These are phyloP conservation scores for Pyrenula aspistea DNA, from an alignment of 495 filamentous ascomycete genomes.

Conservation along the genomic window DNA sequence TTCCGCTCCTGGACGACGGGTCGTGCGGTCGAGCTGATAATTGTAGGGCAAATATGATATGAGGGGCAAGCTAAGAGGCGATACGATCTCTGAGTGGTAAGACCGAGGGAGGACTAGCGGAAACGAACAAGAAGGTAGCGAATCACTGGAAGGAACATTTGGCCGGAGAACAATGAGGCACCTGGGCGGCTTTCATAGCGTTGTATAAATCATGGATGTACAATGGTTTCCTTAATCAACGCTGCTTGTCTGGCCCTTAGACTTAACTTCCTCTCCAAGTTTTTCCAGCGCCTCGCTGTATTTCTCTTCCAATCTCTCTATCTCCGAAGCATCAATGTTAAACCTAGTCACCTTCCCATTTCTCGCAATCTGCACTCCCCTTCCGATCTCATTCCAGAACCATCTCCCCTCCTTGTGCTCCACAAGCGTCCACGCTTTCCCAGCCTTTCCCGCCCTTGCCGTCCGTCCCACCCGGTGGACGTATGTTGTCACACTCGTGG, in stretches of 20 bases:
- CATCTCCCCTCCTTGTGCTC: constrained; percentile 66
- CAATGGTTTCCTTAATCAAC: too few relatives aligned
- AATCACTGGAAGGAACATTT: too few relatives aligned
- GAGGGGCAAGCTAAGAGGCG: constrained; percentile 76
- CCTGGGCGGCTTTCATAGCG: too few relatives aligned
- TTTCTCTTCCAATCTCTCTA: constrained; percentile 36
- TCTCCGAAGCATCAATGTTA: constrained; percentile 24
- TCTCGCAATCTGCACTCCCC: constrained; percentile 31
- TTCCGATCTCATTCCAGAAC: constrained; percentile 74
- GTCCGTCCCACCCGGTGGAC: constrained; percentile 91
- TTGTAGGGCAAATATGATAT: constrained; percentile 76
- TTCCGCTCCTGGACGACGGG: neutral
- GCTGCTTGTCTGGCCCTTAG: neutral
- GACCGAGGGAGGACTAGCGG: too few relatives aligned
- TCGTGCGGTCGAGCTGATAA: neutral
- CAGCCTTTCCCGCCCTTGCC: constrained; percentile 65
- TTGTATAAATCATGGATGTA: too few relatives aligned
- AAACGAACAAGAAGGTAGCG: too few relatives aligned
- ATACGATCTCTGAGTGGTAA: constrained; percentile 66
- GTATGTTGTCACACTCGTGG: constrained; percentile 65
- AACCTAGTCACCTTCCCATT: constrained; percentile 29
- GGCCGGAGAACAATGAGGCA: too few relatives aligned
- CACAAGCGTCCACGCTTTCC: constrained; percentile 73
- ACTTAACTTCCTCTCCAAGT: constrained; percentile 30
- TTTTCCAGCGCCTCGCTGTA: constrained; percentile 47